Conservation (phyloP, 192 early-diverging fungal species). For the Coemansia sp. region DNA sequence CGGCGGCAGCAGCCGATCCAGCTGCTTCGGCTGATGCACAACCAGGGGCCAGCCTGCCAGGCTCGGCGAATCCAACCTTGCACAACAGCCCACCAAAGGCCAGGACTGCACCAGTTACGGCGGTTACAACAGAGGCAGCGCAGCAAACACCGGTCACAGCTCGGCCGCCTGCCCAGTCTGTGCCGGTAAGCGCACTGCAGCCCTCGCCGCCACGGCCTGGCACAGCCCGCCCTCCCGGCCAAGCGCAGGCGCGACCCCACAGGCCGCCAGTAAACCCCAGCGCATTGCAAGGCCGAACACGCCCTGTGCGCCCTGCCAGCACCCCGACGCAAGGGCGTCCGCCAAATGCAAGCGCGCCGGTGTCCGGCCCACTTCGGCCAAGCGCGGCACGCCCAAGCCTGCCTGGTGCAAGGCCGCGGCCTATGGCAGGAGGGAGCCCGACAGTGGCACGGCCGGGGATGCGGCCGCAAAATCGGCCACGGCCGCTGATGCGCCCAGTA, state of each 20-base stretch:
- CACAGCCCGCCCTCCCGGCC: conserved; percentile 1
- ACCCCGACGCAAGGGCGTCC: neutral
- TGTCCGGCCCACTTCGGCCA: neutral
- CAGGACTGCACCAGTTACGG: neutral
- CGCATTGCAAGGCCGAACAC: conserved; percentile 7
- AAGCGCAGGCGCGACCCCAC: neutral
- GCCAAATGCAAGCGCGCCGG: neutral
- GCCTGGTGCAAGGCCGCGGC: conserved; percentile 24
- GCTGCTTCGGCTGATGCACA: too few relatives aligned
- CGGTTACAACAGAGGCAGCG: neutral
- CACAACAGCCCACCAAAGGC: neutral
- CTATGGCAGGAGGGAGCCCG: neutral
- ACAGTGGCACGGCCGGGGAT: conserved; percentile 15
- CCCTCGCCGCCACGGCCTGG: neutral
- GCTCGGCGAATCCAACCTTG: neutral
- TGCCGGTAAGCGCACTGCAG: neutral
- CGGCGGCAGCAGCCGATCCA: too few relatives aligned
- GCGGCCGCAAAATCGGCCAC: conserved; percentile 19
- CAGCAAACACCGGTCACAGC: neutral
- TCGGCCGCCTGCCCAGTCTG: neutral
- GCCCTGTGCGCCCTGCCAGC: conserved; percentile 8
- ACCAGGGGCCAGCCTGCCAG: too few relatives aligned
- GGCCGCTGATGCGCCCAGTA: conserved; percentile 20
- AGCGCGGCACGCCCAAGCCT: neutral
- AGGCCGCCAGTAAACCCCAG: neutral